These are phyloP conservation scores for Thielaviopsis musarum DNA, from an alignment of 2,329 filamentous ascomycete species.

Conservation along the genomic window DNA sequence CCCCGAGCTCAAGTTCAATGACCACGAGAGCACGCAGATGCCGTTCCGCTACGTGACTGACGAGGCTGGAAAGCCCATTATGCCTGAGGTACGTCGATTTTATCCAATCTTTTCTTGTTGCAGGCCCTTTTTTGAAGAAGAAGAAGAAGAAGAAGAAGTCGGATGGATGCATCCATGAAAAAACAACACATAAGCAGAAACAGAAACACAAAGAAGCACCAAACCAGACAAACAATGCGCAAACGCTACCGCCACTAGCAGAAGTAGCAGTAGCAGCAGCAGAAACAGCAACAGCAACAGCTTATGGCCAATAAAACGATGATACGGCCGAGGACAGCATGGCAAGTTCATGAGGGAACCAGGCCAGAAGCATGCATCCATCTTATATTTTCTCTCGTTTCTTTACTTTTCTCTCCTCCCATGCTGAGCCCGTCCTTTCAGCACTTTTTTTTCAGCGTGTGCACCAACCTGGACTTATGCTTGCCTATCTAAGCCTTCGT, in stretches of 20 bases:
- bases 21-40: conserved; percentile 92
- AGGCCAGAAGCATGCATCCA: background rate
- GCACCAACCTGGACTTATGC: too few species aligned
- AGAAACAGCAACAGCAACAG: too few species aligned
- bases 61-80: conserved; percentile 60
- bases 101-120: background rate
- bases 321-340: background rate
- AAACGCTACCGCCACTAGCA: background rate
- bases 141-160: too few species aligned
- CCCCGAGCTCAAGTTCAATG: conserved; percentile 76
- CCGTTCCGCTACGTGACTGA: conserved; percentile 88
- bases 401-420: background rate
- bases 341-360: background rate
- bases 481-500: too few species aligned
- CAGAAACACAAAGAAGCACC: background rate
- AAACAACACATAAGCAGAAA: background rate
- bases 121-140: background rate
- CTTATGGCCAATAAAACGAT: background rate
- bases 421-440: background rate
- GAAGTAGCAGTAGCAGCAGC: background rate
- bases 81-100: conserved; percentile 57
- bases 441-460: background rate
- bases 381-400: conserved; percentile 3
- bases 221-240: background rate
- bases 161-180: background rate